These are phyloP conservation scores for Amanita rubescens DNA, from an alignment of 768 basidiomycete species.

Conservation along the genomic window DNA sequence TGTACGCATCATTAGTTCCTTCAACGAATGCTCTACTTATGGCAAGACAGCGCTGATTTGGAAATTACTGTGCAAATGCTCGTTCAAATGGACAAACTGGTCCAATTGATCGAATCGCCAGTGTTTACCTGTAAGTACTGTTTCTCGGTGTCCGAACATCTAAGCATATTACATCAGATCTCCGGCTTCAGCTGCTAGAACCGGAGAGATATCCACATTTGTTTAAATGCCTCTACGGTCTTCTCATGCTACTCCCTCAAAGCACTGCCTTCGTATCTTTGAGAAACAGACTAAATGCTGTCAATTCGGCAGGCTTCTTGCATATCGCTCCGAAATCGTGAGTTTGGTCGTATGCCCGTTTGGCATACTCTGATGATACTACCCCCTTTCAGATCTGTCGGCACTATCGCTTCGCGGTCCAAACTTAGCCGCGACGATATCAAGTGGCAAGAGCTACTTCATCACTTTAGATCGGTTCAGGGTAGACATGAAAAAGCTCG, in stretches of 20 bases:
- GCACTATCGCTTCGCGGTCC: constrained; percentile 51
- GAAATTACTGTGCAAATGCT: constrained; percentile 94
- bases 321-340: constrained; percentile 86
- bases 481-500: constrained; percentile 88
- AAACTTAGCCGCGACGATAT: constrained; percentile 84
- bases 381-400: constrained; percentile 20
- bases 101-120: constrained; percentile 95
- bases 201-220: constrained; percentile 95
- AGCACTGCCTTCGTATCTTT: constrained; percentile 94
- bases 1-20: constrained; percentile 42
- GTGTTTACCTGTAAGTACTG: constrained; percentile 84
- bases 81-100: constrained; percentile 95
- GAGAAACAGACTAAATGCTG: constrained; percentile 88
- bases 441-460: constrained; percentile 93
- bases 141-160: neutral
- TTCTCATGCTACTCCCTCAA: constrained; percentile 95
- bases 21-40: neutral
- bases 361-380: neutral
- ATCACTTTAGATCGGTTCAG: constrained; percentile 89
- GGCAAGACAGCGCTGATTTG: constrained; percentile 69
- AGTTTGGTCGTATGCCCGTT: constrained; percentile 18
- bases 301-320: constrained; percentile 90
- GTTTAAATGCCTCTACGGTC: constrained; percentile 95
- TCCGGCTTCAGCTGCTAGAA: constrained; percentile 90
- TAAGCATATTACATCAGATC: constrained; percentile 36